Evolutionary conservation across 306 rosid species (phyloP).

Genomic region (Pueraria montana): DNA sequence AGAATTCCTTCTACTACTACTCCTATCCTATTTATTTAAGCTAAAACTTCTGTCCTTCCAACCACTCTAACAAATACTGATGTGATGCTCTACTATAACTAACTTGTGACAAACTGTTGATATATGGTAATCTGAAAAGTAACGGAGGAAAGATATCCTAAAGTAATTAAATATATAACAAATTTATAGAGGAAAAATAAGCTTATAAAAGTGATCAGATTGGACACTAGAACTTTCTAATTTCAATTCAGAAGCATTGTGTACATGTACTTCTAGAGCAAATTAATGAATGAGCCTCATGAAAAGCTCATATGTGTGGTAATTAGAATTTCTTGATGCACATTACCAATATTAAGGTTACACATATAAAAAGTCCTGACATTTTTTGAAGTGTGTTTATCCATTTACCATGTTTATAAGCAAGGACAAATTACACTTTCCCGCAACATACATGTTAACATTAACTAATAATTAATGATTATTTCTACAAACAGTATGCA

Average conservation of each 20-base stretch:
- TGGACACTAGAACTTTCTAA: not conserved
- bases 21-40: not conserved
- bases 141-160: not conserved
- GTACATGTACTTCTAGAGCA: constrained; percentile 4
- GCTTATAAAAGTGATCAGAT: constrained; percentile 17
- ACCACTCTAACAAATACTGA: not conserved
- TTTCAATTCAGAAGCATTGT: constrained; percentile 30
- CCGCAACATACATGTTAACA: constrained; percentile 7
- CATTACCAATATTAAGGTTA: not conserved
- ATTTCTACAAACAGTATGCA: constrained; percentile 21
- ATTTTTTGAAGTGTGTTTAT: not conserved
- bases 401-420: constrained; percentile 19
- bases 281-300: constrained; percentile 12
- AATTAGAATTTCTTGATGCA: too few relatives aligned
- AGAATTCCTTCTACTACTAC: not conserved
- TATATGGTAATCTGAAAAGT: not conserved
- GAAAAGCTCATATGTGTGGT: constrained; percentile 16
- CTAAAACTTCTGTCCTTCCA: not conserved
- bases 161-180: constrained; percentile 12
- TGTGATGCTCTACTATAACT: not conserved
- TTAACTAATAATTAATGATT: not conserved
- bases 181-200: constrained; percentile 3
- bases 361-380: not conserved
- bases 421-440: constrained; percentile 32
- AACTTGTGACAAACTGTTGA: not conserved